Percentiles rank a stretch among this genome's conserved stretches.
Evolutionary conservation across 257 asterid genomes (phyloP).

Genomic region (Jacaranda copaia): DNA sequence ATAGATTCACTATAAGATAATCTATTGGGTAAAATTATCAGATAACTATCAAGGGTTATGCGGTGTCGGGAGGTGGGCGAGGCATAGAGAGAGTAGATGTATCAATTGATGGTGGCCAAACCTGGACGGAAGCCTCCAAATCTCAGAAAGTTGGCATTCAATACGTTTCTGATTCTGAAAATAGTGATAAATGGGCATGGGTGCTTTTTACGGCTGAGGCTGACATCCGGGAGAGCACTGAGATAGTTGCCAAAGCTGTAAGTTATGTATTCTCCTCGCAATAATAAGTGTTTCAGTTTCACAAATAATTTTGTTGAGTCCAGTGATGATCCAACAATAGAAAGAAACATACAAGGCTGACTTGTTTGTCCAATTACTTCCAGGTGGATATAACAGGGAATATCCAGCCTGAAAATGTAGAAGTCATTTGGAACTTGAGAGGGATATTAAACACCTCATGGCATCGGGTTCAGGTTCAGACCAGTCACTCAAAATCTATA

Average conservation of each 20-base stretch:
- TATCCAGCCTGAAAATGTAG: slow-evolving; percentile 81
- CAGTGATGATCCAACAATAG: not conserved
- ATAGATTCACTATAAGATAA: slow-evolving; percentile 17
- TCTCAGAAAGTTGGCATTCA: slow-evolving; percentile 66
- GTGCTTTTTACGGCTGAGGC: slow-evolving; percentile 76
- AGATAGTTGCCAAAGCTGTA: slow-evolving; percentile 85
- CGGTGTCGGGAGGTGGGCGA: slow-evolving; percentile 87
- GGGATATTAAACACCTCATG: slow-evolving; percentile 90
- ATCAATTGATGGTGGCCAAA: slow-evolving; percentile 75
- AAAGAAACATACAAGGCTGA: too few relatives aligned
- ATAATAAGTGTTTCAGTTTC: not conserved
- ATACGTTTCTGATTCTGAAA: slow-evolving; percentile 62
- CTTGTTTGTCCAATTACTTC: slow-evolving; percentile 7
- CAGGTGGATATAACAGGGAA: slow-evolving; percentile 86
- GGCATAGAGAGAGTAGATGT: slow-evolving; percentile 88
- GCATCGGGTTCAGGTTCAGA: slow-evolving; percentile 77
- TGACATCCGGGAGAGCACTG: slow-evolving; percentile 57
- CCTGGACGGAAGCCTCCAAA: slow-evolving; percentile 78
- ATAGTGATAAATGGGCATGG: slow-evolving; percentile 89
- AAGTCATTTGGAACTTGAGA: slow-evolving; percentile 86
- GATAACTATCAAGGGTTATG: slow-evolving; percentile 79
- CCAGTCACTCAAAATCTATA: slow-evolving; percentile 64
- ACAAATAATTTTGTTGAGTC: not conserved
- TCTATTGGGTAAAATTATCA: slow-evolving; percentile 36
- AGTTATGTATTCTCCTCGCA: slow-evolving; percentile 29